Percentiles rank a stretch among this genome's conserved stretches.
These are phyloP conservation scores for Petunia secreta DNA, from an alignment of 257 asterid genomes.

Conservation along the genomic window DNA sequence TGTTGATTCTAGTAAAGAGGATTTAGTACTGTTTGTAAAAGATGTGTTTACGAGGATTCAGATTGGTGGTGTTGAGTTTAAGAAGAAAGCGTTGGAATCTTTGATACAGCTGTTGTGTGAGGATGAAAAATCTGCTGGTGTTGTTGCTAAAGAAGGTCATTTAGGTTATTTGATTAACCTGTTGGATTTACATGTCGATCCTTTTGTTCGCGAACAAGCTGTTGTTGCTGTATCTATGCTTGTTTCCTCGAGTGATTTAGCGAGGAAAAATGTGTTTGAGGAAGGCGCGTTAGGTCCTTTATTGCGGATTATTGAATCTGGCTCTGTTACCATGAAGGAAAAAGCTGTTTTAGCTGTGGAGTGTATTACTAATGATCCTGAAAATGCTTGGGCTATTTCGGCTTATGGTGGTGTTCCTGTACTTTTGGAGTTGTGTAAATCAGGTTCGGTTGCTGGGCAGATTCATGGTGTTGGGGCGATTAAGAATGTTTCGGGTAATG, in stretches of 20 bases:
- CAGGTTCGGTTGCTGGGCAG: slow-evolving; percentile 75
- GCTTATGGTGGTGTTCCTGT: slow-evolving; percentile 83
- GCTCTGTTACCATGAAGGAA: slow-evolving; percentile 68
- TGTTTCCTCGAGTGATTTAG: slow-evolving; percentile 53
- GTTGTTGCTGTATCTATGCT: slow-evolving; percentile 71
- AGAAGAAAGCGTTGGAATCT: slow-evolving; percentile 75
- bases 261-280: slow-evolving; percentile 78
- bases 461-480: slow-evolving; percentile 74
- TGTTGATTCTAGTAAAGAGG: slow-evolving; percentile 54
- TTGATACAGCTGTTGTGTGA: slow-evolving; percentile 60
- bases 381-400: slow-evolving; percentile 87
- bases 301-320: slow-evolving; percentile 63
- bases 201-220: slow-evolving; percentile 58
- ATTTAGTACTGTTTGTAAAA: slow-evolving; percentile 55
- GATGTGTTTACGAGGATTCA: slow-evolving; percentile 85
- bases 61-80: slow-evolving; percentile 88
- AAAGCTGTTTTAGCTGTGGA: slow-evolving; percentile 85
- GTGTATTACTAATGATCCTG: slow-evolving; percentile 70
- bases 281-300: slow-evolving; percentile 91
- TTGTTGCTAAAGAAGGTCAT: slow-evolving; percentile 72
- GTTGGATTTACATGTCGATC: slow-evolving; percentile 55
- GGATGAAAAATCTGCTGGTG: slow-evolving; percentile 55
- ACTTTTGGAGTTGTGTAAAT: slow-evolving; percentile 66
- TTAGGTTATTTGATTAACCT: slow-evolving; percentile 55
- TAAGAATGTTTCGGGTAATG: slow-evolving; percentile 62